A percentile compares a stretch with the other conserved stretches of the same genome.
Evolutionary conservation across 495 filamentous ascomycete genomes (phyloP).

Genomic region (Platismatia glauca): DNA sequence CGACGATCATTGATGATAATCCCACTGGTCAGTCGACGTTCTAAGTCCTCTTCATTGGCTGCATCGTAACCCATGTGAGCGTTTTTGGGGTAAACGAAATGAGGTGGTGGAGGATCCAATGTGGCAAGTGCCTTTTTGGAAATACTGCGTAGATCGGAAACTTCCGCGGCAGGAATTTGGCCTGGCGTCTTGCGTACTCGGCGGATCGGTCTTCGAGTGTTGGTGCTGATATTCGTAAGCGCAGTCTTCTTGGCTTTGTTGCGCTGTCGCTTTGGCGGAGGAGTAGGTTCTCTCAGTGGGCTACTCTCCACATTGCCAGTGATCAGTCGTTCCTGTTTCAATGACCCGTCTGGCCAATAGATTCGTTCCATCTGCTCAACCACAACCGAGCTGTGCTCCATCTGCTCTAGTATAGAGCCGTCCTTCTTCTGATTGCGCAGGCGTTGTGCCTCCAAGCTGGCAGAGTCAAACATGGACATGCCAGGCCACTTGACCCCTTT

Average conservation of each 20-base stretch:
- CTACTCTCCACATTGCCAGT: constrained; percentile 46
- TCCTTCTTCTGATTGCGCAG: constrained; percentile 86
- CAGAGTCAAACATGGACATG: constrained; percentile 84
- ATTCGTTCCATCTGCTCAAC: constrained; percentile 67
- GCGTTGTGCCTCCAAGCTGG: constrained; percentile 63
- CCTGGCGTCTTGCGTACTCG: neutral
- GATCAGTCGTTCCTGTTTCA: constrained; percentile 49
- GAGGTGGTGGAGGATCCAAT: neutral
- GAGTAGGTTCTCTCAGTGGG: constrained; percentile 40
- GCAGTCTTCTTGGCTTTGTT: constrained; percentile 15
- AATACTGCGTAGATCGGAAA: constrained; percentile 5
- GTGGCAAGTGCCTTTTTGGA: constrained; percentile 10
- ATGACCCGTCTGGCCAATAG: constrained; percentile 45
- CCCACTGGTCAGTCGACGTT: constrained; percentile 27
- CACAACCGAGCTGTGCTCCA: constrained; percentile 56
- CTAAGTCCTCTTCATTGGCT: constrained; percentile 25
- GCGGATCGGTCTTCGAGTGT: neutral
- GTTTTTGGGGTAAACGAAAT: constrained; percentile 1
- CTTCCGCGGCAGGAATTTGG: neutral
- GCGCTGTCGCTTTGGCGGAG: constrained; percentile 31
- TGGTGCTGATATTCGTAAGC: constrained; percentile 13
- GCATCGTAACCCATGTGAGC: constrained; percentile 6
- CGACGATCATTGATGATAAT: constrained; percentile 22
- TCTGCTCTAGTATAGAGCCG: constrained; percentile 54
- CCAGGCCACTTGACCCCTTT: constrained; percentile 76